Conservation (phyloP, 164 flowering plant genomes). For the Santalum album region DNA sequence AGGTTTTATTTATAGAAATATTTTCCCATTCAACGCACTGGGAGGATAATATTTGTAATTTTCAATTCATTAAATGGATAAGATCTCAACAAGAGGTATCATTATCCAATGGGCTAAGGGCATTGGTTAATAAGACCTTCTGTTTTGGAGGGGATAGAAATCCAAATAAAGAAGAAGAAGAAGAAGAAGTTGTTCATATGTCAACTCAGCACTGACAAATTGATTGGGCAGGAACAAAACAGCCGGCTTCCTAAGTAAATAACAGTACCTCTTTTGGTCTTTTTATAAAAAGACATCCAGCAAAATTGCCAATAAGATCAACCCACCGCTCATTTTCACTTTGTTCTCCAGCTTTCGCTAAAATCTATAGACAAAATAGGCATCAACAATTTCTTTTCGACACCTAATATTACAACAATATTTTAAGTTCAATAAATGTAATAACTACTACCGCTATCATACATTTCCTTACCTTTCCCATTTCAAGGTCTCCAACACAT, state of each 20-base stretch:
- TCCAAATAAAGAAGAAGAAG: no score
- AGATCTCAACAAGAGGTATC: no score
- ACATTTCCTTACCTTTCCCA: conserved; percentile 76
- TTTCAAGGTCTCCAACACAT: conserved; percentile 98
- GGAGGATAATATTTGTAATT: no score
- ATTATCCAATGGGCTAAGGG: no score
- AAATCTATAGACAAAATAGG: conserved; percentile 38
- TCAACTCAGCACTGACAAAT: no score
- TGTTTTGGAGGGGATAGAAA: no score
- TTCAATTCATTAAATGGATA: no score
- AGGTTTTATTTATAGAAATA: no score
- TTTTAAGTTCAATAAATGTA: not conserved
- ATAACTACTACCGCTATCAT: not conserved
- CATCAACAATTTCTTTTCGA: not conserved
- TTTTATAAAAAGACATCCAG: conserved; percentile 81
- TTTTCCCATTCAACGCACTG: no score
- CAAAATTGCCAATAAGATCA: conserved; percentile 75
- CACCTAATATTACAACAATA: not conserved
- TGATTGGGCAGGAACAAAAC: not conserved
- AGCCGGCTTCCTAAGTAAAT: not conserved
- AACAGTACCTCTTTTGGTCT: conserved; percentile 88
- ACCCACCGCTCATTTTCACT: conserved; percentile 84
- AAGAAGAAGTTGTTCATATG: no score
- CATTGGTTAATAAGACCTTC: no score
- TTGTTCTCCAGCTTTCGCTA: conserved; percentile 79